Percentiles rank a stretch among this genome's conserved stretches.
phyloP scores from a whole-genome alignment of 2,329 filamentous ascomycete genomes.

The Didymella glomerata region DNA sequence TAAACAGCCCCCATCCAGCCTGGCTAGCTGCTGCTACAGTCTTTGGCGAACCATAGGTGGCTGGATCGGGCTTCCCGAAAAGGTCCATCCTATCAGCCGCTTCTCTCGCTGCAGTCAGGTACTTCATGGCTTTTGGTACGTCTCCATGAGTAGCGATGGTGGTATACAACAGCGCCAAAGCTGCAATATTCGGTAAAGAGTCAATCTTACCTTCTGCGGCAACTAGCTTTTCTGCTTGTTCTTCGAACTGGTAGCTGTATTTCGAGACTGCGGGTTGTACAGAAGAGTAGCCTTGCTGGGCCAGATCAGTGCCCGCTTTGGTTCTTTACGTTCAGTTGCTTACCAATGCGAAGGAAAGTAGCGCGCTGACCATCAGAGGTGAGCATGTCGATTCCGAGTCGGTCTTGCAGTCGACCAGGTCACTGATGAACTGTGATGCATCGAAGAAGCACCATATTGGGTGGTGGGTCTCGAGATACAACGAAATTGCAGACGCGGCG shows the following conservation, averaged over 20 bases:
- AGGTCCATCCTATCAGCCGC: constrained; percentile 20
- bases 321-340: background rate
- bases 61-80: constrained; percentile 17
- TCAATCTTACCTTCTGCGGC: constrained; percentile 14
- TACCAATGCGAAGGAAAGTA: constrained; percentile 24
- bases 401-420: constrained; percentile 19
- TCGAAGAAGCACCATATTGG: constrained; percentile 25
- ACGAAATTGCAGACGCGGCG: constrained; percentile 23
- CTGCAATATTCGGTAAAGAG: constrained; percentile 15
- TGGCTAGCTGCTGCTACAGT: constrained; percentile 17
- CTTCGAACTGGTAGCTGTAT: constrained; percentile 19
- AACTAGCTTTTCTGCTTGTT: constrained; percentile 23
- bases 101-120: constrained; percentile 14
- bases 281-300: constrained; percentile 18
- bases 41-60: constrained; percentile 10
- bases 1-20: constrained; percentile 25
- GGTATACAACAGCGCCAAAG: constrained; percentile 19
- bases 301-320: background rate
- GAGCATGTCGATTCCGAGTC: constrained; percentile 17
- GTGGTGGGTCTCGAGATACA: constrained; percentile 26
- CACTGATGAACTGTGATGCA: constrained; percentile 20
- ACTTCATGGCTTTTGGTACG: constrained; percentile 16
- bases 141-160: constrained; percentile 21
- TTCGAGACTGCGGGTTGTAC: constrained; percentile 14
- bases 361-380: constrained; percentile 18